phyloP scores from a whole-genome alignment of 169 alveolate species.

The Eimeria praecox region DNA sequence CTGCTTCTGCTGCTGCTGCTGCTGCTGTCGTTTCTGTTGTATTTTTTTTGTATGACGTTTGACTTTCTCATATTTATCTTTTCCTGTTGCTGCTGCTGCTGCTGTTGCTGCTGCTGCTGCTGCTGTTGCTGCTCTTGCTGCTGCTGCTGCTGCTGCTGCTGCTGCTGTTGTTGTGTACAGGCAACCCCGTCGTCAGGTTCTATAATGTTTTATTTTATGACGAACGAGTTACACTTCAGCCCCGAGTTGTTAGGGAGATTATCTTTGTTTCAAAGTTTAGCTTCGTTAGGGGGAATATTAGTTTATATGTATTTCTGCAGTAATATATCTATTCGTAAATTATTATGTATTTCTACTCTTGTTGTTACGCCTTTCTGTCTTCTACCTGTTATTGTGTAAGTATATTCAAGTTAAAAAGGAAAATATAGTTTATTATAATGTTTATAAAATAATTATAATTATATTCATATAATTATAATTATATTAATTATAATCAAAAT shows the following conservation, averaged over 20 bases:
- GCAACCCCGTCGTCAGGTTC: constrained; percentile 92
- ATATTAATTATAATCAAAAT: too few relatives aligned
- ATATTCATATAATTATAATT: background rate
- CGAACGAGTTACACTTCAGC: constrained; percentile 91
- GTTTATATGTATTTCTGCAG: constrained; percentile 86
- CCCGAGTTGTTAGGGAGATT: constrained; percentile 92
- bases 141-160: too few relatives aligned
- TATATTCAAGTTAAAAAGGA: background rate
- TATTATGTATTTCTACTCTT: constrained; percentile 89
- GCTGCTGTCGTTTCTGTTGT: too few relatives aligned
- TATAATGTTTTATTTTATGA: constrained; percentile 92
- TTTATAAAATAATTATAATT: background rate
- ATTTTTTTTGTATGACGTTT: too few relatives aligned
- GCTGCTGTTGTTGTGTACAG: too few relatives aligned
- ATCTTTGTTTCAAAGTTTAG: constrained; percentile 90
- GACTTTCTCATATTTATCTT: too few relatives aligned
- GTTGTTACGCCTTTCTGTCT: constrained; percentile 89
- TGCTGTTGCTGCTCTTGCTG: too few relatives aligned
- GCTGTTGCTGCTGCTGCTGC: too few relatives aligned
- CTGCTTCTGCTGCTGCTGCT: too few relatives aligned
- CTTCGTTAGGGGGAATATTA: constrained; percentile 90
- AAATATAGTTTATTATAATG: too few relatives aligned
- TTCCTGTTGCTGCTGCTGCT: too few relatives aligned
- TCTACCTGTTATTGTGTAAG: constrained; percentile 88
- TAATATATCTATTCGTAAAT: constrained; percentile 81